phyloP scores from a whole-genome alignment of 1,284 basidiomycete genomes.

The Rhodotorula sp. region DNA sequence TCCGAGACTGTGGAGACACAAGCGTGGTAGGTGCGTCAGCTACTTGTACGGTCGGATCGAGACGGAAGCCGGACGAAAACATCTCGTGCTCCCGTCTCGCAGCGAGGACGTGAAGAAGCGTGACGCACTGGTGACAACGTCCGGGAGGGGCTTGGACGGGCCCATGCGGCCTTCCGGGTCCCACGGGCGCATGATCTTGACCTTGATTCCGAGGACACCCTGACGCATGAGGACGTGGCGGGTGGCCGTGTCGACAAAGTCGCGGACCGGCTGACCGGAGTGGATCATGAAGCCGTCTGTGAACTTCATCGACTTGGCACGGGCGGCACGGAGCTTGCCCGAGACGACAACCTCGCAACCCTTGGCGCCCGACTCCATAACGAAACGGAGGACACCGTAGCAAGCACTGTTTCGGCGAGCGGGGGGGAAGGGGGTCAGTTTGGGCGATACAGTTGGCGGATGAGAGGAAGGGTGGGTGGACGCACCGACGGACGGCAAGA shows the following conservation, averaged over 20 bases:
- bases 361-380: conserved; percentile 99
- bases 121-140: conserved; percentile 77
- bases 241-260: conserved; percentile 97
- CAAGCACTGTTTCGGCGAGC: conserved; percentile 67
- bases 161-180: conserved; percentile 88
- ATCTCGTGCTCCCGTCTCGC: background rate
- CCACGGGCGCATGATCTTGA: conserved; percentile 99
- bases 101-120: background rate
- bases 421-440: too few relatives aligned
- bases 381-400: conserved; percentile 99
- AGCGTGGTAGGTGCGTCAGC: background rate
- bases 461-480: conserved; percentile 28
- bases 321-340: conserved; percentile 98
- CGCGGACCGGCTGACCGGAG: conserved; percentile 96
- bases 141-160: conserved; percentile 91
- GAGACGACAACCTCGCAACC: conserved; percentile 99
- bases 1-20: conserved; percentile 28
- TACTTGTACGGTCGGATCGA: background rate
- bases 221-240: conserved; percentile 98
- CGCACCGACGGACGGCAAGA: conserved; percentile 93
- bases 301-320: conserved; percentile 99
- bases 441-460: too few relatives aligned
- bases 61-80: background rate
- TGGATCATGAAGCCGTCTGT: conserved; percentile 99
- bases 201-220: conserved; percentile 99